phyloP scores from a whole-genome alignment of 495 filamentous ascomycete species.

The Annulohypoxylon maeteangense region DNA sequence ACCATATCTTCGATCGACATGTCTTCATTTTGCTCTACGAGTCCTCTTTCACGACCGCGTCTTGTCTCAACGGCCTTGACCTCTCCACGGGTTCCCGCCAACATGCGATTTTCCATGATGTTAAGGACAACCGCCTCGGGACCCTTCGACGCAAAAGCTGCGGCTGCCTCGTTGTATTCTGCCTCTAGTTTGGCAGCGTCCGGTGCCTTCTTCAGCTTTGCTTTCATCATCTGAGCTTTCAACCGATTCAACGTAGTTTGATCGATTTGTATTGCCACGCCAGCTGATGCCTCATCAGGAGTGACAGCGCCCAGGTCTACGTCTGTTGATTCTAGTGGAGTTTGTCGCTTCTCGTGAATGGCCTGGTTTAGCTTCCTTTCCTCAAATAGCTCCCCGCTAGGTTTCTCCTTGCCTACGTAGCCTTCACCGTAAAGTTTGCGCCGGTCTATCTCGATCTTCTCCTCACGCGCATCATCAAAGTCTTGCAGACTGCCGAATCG shows the following conservation, averaged over 20 bases:
- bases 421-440: slow-evolving; percentile 84
- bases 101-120: slow-evolving; percentile 87
- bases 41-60: slow-evolving; percentile 80
- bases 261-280: slow-evolving; percentile 66
- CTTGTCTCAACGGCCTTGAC: slow-evolving; percentile 79
- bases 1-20: slow-evolving; percentile 98
- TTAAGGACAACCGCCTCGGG: slow-evolving; percentile 80
- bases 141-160: slow-evolving; percentile 56
- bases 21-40: slow-evolving; percentile 89
- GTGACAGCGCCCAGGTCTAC: slow-evolving; percentile 58
- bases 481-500: slow-evolving; percentile 82
- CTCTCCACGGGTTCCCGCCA: slow-evolving; percentile 81
- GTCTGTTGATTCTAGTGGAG: slow-evolving; percentile 46
- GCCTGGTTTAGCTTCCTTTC: slow-evolving; percentile 63
- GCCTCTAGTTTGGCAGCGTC: slow-evolving; percentile 82
- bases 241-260: slow-evolving; percentile 86
- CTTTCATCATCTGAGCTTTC: slow-evolving; percentile 93
- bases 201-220: slow-evolving; percentile 79
- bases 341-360: slow-evolving; percentile 61
- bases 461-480: slow-evolving; percentile 94
- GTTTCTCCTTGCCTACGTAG: slow-evolving; percentile 88
- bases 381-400: slow-evolving; percentile 84
- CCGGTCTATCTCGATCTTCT: slow-evolving; percentile 91
- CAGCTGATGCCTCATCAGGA: slow-evolving; percentile 53
- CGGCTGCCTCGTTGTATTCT: slow-evolving; percentile 82